These are phyloP conservation scores for Globisporangium cederbergense DNA, from an alignment of 352 stramenopile species.

Conservation along the genomic window DNA sequence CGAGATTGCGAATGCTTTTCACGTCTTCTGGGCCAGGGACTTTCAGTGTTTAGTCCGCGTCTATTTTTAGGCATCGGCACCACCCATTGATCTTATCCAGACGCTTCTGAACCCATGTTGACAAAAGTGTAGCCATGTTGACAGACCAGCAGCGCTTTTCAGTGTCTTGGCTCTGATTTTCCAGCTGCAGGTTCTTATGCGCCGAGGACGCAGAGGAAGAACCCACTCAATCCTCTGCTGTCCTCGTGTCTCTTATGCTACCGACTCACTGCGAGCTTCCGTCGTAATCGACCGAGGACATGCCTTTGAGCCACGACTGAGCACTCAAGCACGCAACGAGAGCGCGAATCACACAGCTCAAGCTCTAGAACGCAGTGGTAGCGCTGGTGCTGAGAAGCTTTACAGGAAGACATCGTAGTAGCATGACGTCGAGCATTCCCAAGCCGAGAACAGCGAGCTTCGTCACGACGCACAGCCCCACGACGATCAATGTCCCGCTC, in stretches of 20 bases:
- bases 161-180: too few relatives aligned
- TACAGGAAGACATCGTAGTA: neutral
- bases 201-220: neutral
- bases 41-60: too few relatives aligned
- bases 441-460: slow-evolving; percentile 17
- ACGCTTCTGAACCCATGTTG: neutral
- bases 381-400: neutral
- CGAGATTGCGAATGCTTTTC: too few relatives aligned
- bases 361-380: neutral
- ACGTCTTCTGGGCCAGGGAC: too few relatives aligned
- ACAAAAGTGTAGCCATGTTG: neutral
- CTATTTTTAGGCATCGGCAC: too few relatives aligned
- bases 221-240: neutral
- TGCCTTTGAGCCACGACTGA: neutral
- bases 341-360: neutral
- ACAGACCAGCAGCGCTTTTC: neutral
- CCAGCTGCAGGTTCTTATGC: slow-evolving; percentile 3
- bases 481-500: slow-evolving; percentile 44
- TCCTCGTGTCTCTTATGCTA: slow-evolving; percentile 6
- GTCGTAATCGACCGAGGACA: neutral
- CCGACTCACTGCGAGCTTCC: neutral
- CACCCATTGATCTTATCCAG: too few relatives aligned
- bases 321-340: neutral
- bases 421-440: slow-evolving; percentile 19
- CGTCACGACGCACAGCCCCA: slow-evolving; percentile 4